phyloP scores from a whole-genome alignment of 169 alveolate genomes.

The Cryptosporidium sp. region DNA sequence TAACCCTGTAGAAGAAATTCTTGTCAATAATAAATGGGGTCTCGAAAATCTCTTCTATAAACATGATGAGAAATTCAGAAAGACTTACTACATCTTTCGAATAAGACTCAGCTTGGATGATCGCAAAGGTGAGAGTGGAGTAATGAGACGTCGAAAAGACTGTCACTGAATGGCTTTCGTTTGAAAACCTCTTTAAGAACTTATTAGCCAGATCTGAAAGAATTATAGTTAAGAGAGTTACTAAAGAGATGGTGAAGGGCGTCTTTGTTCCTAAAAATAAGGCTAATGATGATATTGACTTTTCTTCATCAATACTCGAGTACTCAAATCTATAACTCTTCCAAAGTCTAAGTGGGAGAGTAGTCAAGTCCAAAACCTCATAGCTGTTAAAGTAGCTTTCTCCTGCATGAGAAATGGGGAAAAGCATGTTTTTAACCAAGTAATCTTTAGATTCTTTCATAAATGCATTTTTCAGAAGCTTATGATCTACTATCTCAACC shows the following conservation, averaged over 20 bases:
- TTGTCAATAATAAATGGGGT: conserved; percentile 37
- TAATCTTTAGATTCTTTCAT: not conserved
- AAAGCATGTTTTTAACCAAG: conserved; percentile 11
- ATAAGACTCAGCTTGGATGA: conserved; percentile 38
- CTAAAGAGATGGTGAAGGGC: conserved; percentile 45
- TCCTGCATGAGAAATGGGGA: conserved; percentile 25
- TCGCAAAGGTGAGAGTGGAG: conserved; percentile 15
- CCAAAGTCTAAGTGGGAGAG: conserved; percentile 32
- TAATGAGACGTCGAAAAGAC: conserved; percentile 37
- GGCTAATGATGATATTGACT: conserved; percentile 19
- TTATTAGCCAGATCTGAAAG: conserved; percentile 18
- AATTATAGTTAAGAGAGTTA: not conserved
- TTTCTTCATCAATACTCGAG: conserved; percentile 29
- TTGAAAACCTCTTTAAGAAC: conserved; percentile 31
- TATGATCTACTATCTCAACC: not conserved
- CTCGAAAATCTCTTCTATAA: conserved; percentile 33
- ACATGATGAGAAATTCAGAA: conserved; percentile 7
- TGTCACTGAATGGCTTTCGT: not conserved
- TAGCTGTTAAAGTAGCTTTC: conserved; percentile 31
- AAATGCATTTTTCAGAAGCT: not conserved
- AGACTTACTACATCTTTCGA: conserved; percentile 33
- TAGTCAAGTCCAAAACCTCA: conserved; percentile 34
- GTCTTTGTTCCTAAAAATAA: conserved; percentile 42
- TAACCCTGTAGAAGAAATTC: conserved; percentile 16
- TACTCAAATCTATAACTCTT: conserved; percentile 44